Evolutionary conservation across 2,329 filamentous ascomycete species (phyloP).

Genomic region (Aspergillus aculeatus): DNA sequence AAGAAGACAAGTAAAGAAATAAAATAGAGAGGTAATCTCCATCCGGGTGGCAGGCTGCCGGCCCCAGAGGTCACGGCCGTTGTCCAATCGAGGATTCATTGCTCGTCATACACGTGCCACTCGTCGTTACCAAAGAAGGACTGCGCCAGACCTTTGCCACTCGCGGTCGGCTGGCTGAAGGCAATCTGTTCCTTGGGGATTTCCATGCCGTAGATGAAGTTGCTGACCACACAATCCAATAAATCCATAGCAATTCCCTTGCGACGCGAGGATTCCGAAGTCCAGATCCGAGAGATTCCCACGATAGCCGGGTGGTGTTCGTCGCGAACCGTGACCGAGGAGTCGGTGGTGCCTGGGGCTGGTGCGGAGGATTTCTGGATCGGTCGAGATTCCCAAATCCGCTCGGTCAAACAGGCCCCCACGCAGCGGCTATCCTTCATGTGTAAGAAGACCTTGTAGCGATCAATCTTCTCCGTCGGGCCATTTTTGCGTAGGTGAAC

Average conservation of each 20-base stretch:
- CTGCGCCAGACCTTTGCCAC: conserved; percentile 57
- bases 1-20: conserved; percentile 14
- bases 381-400: conserved; percentile 56
- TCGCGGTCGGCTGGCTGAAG: conserved; percentile 66
- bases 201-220: conserved; percentile 57
- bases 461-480: conserved; percentile 42
- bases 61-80: background rate
- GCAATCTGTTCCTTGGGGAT: conserved; percentile 57
- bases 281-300: conserved; percentile 67
- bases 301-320: conserved; percentile 51
- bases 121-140: conserved; percentile 58
- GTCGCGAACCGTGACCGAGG: conserved; percentile 47
- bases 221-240: conserved; percentile 55
- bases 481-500: conserved; percentile 37
- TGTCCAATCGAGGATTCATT: conserved; percentile 23
- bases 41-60: conserved; percentile 4
- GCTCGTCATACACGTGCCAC: conserved; percentile 60
- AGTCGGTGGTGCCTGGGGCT: conserved; percentile 29
- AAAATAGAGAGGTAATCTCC: conserved; percentile 8
- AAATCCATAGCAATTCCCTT: conserved; percentile 59
- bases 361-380: conserved; percentile 41
- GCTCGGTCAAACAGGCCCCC: conserved; percentile 61
- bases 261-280: conserved; percentile 55
- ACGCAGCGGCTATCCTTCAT: conserved; percentile 62
- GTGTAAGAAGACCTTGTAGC: conserved; percentile 63